Base-by-base conservation (phyloP, 805 yeast species). In the Candida nonsorbophila region DNA sequence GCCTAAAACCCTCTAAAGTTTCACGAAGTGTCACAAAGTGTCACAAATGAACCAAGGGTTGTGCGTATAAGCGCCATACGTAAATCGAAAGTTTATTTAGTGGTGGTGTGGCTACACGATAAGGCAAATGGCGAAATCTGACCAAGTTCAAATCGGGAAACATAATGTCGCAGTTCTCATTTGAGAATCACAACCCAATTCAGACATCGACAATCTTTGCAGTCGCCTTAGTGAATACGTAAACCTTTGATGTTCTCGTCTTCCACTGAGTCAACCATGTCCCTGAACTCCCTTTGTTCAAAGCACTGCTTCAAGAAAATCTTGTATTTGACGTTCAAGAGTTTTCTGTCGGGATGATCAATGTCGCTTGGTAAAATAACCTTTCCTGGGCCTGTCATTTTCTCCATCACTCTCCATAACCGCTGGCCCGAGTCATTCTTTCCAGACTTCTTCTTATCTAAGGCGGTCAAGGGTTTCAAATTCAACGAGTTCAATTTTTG, bases 251-350 rank as follows among this genome's bases (percentile, higher is more conserved):
- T 18, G 9, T 18, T 10, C 7, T 18, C 7, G 9, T 7, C 10
- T 22, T 65, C 72, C 4, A 71, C 64, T 22, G 50, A 54, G 41
- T 78, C 84, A 25, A 90, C 86, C 62, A 74, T 51, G 14, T 62
- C 55, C 53, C 97, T 73, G 59, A 85, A 90, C 45, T 68, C 74
- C 46, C 72, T 79, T 58, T 92, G 97, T 16, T 81, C 72, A 42
- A 66, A 74, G 25, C 94, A 86, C 74, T 85, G 92, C 49, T 90
- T 96, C 32, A 85, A 63, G 70, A 86, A 87, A 24, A 90, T 74
- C 56, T 77, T 72, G 66, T 86, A 92, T 59, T 92, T 92, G 22
- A 80, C 82, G 36, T 72, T 62, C 52, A 92, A 69, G 36, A 92
- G 66, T 42, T 67, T 64, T 45, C 86, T 69, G 55, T 85, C 94